Conservation (phyloP, 768 basidiomycete species). For the Pleurotus ostreatus region DNA sequence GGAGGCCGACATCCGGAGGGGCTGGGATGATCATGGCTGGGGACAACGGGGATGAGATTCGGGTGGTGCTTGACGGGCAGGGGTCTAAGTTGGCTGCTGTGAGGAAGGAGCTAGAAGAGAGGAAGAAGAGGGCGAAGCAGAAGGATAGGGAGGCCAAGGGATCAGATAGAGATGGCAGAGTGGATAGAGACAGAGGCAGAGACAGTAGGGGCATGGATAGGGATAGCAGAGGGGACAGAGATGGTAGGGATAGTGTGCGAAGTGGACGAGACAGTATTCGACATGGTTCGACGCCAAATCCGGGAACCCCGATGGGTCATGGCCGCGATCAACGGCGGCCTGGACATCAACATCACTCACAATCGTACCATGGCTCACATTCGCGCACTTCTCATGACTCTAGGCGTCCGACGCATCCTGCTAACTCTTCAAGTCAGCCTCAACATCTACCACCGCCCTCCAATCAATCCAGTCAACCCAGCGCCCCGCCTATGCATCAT, state of each 20-base stretch:
- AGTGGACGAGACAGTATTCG: background rate
- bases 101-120: constrained; percentile 59
- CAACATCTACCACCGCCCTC: background rate
- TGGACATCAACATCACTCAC: background rate
- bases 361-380: background rate
- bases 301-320: constrained; percentile 12
- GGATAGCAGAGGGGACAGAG: constrained; percentile 3
- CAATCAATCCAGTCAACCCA: background rate
- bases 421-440: background rate
- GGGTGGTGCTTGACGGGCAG: constrained; percentile 78
- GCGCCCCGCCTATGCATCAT: constrained; percentile 1
- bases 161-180: constrained; percentile 6
- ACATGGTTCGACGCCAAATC: constrained; percentile 9
- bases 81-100: constrained; percentile 60
- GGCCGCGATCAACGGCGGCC: background rate
- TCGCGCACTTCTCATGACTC: constrained; percentile 1
- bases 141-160: constrained; percentile 20
- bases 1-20: constrained; percentile 45
- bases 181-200: constrained; percentile 12
- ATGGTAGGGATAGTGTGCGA: constrained; percentile 6
- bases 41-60: constrained; percentile 57
- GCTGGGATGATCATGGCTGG: constrained; percentile 22
- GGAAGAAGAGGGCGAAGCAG: constrained; percentile 45
- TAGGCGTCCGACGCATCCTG: background rate
- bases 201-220: constrained; percentile 9